Conservation (phyloP, 2,329 filamentous ascomycete genomes). For the Aureobasidium uvarum region DNA sequence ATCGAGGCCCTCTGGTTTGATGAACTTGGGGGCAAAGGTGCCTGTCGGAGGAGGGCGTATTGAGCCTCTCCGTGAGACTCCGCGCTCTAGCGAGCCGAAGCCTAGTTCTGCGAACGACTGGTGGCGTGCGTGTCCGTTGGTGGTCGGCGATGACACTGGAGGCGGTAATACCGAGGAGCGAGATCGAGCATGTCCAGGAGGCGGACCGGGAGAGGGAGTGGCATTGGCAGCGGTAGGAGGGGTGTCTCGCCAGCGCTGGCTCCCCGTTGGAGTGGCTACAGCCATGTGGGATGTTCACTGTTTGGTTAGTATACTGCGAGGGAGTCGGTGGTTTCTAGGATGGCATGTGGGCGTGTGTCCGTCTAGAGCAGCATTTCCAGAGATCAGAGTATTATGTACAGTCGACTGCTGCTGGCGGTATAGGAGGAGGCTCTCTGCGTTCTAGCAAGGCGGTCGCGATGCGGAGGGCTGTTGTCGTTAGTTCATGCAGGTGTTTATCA, state of each 20-base stretch:
- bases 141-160: conserved; percentile 49
- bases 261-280: conserved; percentile 18
- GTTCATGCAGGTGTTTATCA: conserved; percentile 21
- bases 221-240: conserved; percentile 66
- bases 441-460: not conserved
- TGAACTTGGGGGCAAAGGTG: conserved; percentile 95
- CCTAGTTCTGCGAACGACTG: conserved; percentile 61
- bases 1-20: conserved; percentile 78
- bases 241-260: conserved; percentile 68
- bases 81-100: conserved; percentile 32
- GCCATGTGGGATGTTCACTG: conserved; percentile 14
- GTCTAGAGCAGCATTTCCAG: conserved; percentile 23
- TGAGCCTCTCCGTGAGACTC: conserved; percentile 10
- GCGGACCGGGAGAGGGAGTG: conserved; percentile 64
- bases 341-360: conserved; percentile 17
- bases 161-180: conserved; percentile 73
- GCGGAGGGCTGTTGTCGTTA: conserved; percentile 13
- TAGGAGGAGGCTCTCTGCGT: not conserved
- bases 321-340: not conserved
- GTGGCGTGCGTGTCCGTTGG: conserved; percentile 60
- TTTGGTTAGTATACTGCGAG: conserved; percentile 21
- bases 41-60: conserved; percentile 50
- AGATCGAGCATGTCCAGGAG: conserved; percentile 56
- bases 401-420: conserved; percentile 7
- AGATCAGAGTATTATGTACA: conserved; percentile 3